These are phyloP conservation scores for Annona cherimola DNA, from an alignment of 164 flowering plant genomes.

Conservation along the genomic window DNA sequence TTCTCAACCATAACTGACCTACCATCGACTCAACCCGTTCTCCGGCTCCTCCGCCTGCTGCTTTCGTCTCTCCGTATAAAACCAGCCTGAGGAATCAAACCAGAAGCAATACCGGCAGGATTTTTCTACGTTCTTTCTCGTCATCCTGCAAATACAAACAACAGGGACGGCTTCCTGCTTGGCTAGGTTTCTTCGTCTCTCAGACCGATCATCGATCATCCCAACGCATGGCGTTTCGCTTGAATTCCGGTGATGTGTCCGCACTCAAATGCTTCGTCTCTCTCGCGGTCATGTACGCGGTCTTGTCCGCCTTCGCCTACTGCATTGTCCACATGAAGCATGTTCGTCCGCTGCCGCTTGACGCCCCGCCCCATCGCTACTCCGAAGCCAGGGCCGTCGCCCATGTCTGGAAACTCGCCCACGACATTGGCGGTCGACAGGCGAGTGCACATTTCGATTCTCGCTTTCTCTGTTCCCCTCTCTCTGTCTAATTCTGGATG, in stretches of 20 bases:
- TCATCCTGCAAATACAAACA: too few relatives aligned
- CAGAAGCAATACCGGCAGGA: too few relatives aligned
- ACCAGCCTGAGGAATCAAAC: too few relatives aligned
- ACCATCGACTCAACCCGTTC: too few relatives aligned
- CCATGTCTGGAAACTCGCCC: constrained; percentile 57
- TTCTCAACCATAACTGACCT: too few relatives aligned
- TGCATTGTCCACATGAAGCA: constrained; percentile 58
- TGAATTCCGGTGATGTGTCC: constrained; percentile 41
- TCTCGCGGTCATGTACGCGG: constrained; percentile 47
- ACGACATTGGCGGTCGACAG: constrained; percentile 85
- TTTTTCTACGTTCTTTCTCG: too few relatives aligned
- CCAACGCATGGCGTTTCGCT: constrained; percentile 29
- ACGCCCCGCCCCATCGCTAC: constrained; percentile 78
- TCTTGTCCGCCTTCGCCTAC: constrained; percentile 54
- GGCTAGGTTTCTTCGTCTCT: too few relatives aligned
- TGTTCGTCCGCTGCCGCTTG: constrained; percentile 50
- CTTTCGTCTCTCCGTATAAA: too few relatives aligned
- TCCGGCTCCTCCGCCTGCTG: too few relatives aligned
- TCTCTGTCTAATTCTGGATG: not conserved
- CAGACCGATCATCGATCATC: too few relatives aligned
- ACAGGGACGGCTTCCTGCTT: too few relatives aligned
- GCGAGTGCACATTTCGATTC: constrained; percentile 28
- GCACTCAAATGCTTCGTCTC: constrained; percentile 53
- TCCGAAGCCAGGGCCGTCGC: constrained; percentile 85
- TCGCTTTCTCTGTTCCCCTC: too few relatives aligned